Evolutionary conservation across 345 rosid genomes (phyloP).

Genomic region (Gossypium longicalyx): DNA sequence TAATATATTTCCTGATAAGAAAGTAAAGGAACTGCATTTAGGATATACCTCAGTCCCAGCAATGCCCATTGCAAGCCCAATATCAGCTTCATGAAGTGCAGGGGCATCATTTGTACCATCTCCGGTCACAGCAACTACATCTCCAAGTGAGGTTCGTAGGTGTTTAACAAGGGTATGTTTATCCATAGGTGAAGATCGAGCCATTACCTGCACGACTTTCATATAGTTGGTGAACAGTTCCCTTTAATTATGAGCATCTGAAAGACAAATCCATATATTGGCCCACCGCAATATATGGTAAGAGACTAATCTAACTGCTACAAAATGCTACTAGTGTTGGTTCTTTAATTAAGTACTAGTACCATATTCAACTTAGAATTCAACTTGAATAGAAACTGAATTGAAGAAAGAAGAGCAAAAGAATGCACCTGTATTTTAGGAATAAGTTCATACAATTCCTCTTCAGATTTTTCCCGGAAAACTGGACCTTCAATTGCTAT

Average conservation of each 20-base stretch:
- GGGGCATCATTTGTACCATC: conserved; percentile 96
- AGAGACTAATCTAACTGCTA: conserved; percentile 1
- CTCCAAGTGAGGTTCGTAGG: conserved; percentile 53
- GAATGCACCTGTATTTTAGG: conserved; percentile 80
- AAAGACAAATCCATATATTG: neutral
- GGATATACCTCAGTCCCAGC: conserved; percentile 73
- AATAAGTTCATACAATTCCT: conserved; percentile 55
- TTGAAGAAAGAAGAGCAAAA: neutral
- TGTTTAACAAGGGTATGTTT: conserved; percentile 81
- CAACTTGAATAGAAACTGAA: neutral
- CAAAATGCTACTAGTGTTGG: neutral
- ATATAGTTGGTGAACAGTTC: neutral
- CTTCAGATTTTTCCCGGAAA: conserved; percentile 47
- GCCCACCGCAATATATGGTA: neutral
- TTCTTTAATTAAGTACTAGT: neutral
- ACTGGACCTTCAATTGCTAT: conserved; percentile 62
- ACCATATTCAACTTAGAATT: neutral
- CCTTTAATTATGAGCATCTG: neutral
- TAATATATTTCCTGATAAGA: neutral
- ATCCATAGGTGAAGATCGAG: conserved; percentile 79
- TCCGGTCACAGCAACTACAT: conserved; percentile 87
- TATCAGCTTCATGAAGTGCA: conserved; percentile 84
- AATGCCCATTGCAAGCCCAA: conserved; percentile 87
- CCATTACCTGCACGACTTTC: conserved; percentile 59
- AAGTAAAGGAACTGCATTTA: conserved; percentile 6